Conservation (phyloP, 768 basidiomycete species). For the Boletus eberwhitei region DNA sequence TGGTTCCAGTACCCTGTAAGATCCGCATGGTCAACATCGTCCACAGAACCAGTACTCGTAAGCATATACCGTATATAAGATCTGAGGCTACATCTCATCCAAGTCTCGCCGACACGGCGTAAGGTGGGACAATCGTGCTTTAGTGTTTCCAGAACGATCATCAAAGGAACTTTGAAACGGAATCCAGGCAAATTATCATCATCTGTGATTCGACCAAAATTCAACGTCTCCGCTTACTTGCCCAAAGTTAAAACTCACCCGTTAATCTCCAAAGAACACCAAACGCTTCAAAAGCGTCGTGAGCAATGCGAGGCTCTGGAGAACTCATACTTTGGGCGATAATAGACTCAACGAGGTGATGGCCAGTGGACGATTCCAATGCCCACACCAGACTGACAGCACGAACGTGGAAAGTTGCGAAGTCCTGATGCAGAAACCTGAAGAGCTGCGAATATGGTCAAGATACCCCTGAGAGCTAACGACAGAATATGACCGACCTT, state of each 20-base stretch:
- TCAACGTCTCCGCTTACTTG: conserved; percentile 1
- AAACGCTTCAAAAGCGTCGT: conserved; percentile 79
- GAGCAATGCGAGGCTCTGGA: conserved; percentile 41
- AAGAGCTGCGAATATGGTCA: conserved; percentile 50
- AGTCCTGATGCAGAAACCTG: conserved; percentile 65
- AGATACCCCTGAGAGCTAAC: not conserved
- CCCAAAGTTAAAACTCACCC: conserved; percentile 44
- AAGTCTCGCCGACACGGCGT: conserved; percentile 85
- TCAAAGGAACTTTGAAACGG: conserved; percentile 79
- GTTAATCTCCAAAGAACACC: conserved; percentile 90
- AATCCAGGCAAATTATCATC: conserved; percentile 81
- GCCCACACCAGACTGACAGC: conserved; percentile 82
- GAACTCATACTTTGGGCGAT: conserved; percentile 70
- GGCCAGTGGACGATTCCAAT: conserved; percentile 53
- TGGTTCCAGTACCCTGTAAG: conserved; percentile 82
- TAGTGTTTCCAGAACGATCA: conserved; percentile 81
- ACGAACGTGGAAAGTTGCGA: conserved; percentile 73
- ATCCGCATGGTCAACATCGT: not conserved
- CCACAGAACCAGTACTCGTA: not conserved
- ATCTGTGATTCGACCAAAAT: conserved; percentile 42
- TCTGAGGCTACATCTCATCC: conserved; percentile 93
- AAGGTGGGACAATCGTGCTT: conserved; percentile 71
- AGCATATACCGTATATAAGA: conserved; percentile 82
- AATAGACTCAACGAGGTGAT: conserved; percentile 73
- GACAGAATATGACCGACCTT: conserved; percentile 32